Percentiles rank a stretch among this genome's conserved stretches.
phyloP scores from a whole-genome alignment of 345 rosid species.

The Arabis alpina region DNA sequence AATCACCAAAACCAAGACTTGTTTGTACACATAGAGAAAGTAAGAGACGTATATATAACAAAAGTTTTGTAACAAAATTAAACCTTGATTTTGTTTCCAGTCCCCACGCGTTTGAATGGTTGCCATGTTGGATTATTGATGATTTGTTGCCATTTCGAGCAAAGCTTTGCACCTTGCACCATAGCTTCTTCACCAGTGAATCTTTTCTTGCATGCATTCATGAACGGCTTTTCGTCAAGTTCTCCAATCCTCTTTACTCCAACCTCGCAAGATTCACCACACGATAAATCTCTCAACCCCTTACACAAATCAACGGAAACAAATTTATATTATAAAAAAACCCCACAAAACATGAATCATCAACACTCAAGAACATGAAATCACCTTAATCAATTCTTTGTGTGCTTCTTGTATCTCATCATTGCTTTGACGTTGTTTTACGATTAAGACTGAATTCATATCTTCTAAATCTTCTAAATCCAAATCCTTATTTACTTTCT shows the following conservation, averaged over 20 bases:
- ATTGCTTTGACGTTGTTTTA: conserved; percentile 50
- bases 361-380: too few species aligned
- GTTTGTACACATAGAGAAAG: conserved; percentile 1
- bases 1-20: conserved; percentile 4
- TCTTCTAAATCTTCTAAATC: conserved; percentile 45
- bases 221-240: conserved; percentile 64
- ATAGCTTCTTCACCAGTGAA: conserved; percentile 56
- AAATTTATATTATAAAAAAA: background rate
- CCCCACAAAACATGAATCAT: background rate
- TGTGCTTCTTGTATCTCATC: conserved; percentile 49
- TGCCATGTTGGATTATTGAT: conserved; percentile 65
- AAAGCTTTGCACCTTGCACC: conserved; percentile 52
- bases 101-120: conserved; percentile 58
- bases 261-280: conserved; percentile 41
- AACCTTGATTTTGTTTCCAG: conserved; percentile 43
- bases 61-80: background rate
- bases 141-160: conserved; percentile 74
- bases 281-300: conserved; percentile 56
- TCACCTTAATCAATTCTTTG: conserved; percentile 40
- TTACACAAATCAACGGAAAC: conserved; percentile 9
- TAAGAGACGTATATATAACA: background rate
- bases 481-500: too few species aligned
- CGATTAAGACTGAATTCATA: conserved; percentile 26
- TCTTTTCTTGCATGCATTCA: conserved; percentile 54
- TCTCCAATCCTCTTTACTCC: conserved; percentile 88